These are phyloP conservation scores for Zoysia matrella DNA, from an alignment of 202 grass and related monocot genomes.

Conservation along the genomic window DNA sequence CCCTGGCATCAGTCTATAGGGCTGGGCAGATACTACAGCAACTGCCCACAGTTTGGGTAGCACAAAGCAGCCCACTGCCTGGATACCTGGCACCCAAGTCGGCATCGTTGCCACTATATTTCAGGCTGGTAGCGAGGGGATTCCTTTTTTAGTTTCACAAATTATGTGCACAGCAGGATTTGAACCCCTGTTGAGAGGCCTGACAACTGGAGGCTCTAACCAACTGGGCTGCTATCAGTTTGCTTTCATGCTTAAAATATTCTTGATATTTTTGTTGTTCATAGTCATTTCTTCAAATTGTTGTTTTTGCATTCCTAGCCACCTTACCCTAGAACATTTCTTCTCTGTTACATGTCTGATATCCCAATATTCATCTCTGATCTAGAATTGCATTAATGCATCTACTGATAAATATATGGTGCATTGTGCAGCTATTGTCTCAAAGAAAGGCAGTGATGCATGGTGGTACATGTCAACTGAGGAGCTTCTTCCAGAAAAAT, in stretches of 20 bases:
- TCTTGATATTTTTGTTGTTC: conserved; percentile 17
- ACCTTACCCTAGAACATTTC: conserved; percentile 20
- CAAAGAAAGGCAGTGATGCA: conserved; percentile 85
- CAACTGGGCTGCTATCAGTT: too few species aligned
- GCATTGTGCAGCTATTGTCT: conserved; percentile 73
- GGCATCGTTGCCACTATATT: too few species aligned
- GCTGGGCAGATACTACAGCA: too few species aligned
- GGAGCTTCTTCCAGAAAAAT: conserved; percentile 92
- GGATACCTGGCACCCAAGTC: too few species aligned
- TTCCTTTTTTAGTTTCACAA: too few species aligned
- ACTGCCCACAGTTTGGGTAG: too few species aligned
- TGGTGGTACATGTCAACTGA: conserved; percentile 97
- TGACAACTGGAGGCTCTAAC: too few species aligned
- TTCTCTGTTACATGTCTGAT: not conserved
- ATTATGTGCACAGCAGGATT: too few species aligned
- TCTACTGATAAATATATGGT: conserved; percentile 26
- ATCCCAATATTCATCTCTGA: conserved; percentile 15
- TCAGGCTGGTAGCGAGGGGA: too few species aligned
- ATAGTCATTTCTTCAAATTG: conserved; percentile 17
- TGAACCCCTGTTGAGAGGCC: too few species aligned
- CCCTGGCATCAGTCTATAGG: too few species aligned
- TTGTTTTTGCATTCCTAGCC: not conserved
- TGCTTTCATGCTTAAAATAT: not conserved
- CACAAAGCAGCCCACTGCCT: too few species aligned
- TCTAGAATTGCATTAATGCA: conserved; percentile 15